Conservation (phyloP, 257 asterid genomes). For the Handroanthus guayacan region DNA sequence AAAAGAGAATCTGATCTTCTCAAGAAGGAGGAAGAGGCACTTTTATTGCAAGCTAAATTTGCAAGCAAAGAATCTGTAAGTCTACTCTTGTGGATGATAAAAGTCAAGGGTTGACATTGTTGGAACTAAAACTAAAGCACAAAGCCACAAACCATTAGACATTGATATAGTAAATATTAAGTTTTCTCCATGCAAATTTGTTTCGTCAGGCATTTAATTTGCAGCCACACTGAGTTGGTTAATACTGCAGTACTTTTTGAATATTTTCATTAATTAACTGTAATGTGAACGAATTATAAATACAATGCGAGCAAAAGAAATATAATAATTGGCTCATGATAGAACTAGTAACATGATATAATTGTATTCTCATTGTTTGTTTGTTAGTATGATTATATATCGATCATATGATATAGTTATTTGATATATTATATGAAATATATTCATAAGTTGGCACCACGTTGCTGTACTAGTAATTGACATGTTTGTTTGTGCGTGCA, state of each 20-base stretch:
- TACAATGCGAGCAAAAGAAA: constrained; percentile 5
- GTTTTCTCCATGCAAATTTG: background rate
- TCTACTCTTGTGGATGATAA: constrained; percentile 20
- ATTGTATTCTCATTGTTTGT: constrained; percentile 17
- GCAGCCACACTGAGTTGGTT: background rate
- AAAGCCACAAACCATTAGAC: background rate
- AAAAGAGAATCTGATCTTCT: constrained; percentile 64
- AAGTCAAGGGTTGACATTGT: constrained; percentile 11
- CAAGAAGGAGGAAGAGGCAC: constrained; percentile 81
- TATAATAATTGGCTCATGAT: constrained; percentile 12
- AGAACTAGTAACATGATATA: background rate
- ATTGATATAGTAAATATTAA: background rate
- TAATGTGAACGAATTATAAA: background rate
- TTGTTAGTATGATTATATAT: background rate
- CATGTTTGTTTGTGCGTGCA: constrained; percentile 11
- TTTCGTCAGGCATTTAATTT: background rate
- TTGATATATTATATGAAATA: background rate
- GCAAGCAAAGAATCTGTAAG: constrained; percentile 84
- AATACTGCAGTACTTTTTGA: constrained; percentile 3
- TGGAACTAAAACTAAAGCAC: constrained; percentile 22
- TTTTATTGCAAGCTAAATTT: constrained; percentile 66
- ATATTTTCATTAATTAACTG: background rate
- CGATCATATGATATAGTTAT: background rate
- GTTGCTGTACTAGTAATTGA: background rate
- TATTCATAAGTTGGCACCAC: background rate